Conservation (phyloP, 2,329 filamentous ascomycete species). For the Sarocladiaceae sp. region DNA sequence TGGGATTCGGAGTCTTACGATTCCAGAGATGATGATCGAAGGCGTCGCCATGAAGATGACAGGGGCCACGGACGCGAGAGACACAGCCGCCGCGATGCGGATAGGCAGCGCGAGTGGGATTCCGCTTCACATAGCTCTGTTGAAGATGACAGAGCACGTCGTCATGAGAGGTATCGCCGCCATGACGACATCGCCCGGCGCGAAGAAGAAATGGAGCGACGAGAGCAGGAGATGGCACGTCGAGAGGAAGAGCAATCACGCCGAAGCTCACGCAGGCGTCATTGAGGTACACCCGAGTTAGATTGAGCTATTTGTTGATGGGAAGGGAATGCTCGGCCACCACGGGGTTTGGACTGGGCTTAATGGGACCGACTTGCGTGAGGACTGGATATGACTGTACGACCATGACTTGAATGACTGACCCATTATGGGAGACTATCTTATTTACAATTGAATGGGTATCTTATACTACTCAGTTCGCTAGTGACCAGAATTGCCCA, state of each 20-base stretch:
- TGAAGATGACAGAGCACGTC: conserved; percentile 4
- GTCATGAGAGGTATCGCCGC: conserved; percentile 6
- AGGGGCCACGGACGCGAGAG: not conserved
- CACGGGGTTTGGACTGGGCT: not conserved
- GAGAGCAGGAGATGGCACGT: conserved; percentile 4
- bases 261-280: conserved; percentile 1
- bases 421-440: not conserved
- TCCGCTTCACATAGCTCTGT: not conserved
- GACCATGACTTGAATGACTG: not conserved
- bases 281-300: too few species aligned
- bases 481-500: not conserved
- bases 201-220: conserved; percentile 7
- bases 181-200: conserved; percentile 1
- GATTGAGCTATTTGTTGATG: too few species aligned
- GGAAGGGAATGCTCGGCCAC: too few species aligned
- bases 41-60: not conserved
- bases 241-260: not conserved
- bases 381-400: not conserved
- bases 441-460: not conserved
- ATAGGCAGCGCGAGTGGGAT: not conserved
- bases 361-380: not conserved
- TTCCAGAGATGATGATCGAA: not conserved
- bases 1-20: not conserved
- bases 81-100: not conserved
- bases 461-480: not conserved